These are phyloP conservation scores for Talaromyces thailandensis DNA, from an alignment of 495 filamentous ascomycete species.

Conservation along the genomic window DNA sequence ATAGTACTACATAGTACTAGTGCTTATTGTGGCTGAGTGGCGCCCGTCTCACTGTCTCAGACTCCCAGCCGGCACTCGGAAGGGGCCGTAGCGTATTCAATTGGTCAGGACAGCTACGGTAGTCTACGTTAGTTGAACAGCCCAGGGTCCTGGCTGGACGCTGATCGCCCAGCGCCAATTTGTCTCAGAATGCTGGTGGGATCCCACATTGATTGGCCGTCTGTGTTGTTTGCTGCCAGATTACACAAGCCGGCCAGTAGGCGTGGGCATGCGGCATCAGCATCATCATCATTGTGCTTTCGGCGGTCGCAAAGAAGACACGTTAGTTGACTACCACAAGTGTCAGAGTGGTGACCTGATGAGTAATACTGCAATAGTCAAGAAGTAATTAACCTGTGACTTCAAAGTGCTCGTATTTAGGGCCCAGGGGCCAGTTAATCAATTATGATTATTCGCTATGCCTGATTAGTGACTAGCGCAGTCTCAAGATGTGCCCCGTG, in stretches of 20 bases:
- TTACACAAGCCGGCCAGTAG: not conserved
- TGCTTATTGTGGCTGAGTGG: not conserved
- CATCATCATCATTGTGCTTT: not conserved
- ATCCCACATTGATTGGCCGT: not conserved
- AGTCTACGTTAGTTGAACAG: no score
- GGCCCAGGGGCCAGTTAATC: not conserved
- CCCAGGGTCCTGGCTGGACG: no score
- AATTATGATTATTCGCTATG: not conserved
- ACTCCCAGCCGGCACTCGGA: not conserved
- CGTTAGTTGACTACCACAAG: not conserved
- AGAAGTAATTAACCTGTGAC: not conserved
- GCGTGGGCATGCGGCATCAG: not conserved
- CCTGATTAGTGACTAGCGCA: not conserved
- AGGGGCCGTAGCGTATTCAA: not conserved
- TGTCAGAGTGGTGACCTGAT: no score
- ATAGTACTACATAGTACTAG: no score
- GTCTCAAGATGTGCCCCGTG: not conserved
- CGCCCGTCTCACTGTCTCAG: not conserved
- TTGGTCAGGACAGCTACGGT: no score
- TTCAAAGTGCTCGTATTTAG: not conserved
- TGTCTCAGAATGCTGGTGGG: not conserved
- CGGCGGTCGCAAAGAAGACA: not conserved
- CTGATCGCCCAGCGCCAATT: constrained; percentile 1
- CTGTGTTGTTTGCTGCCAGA: not conserved
- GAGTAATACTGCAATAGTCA: not conserved